A percentile compares a stretch with the other conserved stretches of the same genome.
phyloP scores from a whole-genome alignment of 2,329 filamentous ascomycete species.

The Leptographium galeiforme region DNA sequence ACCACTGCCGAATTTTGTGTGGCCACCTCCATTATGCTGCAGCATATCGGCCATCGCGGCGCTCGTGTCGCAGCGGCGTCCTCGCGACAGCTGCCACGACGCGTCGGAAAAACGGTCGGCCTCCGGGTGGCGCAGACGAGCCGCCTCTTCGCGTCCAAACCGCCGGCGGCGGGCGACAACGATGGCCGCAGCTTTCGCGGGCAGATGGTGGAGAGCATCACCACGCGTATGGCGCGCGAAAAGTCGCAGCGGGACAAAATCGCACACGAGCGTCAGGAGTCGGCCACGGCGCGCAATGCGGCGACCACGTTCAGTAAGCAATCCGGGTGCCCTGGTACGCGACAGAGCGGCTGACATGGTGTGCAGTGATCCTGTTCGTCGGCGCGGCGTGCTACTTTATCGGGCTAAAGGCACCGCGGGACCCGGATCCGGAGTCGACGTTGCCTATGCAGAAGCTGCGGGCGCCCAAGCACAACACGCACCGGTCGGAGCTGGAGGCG shows the following conservation, averaged over 20 bases:
- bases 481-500: conserved; percentile 51
- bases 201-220: conserved; percentile 40
- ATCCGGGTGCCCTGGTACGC: neutral
- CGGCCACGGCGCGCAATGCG: conserved; percentile 25
- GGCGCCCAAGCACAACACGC: conserved; percentile 42
- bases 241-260: conserved; percentile 31
- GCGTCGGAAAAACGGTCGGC: neutral
- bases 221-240: conserved; percentile 33
- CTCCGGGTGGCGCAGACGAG: neutral
- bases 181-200: conserved; percentile 29
- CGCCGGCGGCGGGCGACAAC: conserved; percentile 3
- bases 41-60: neutral
- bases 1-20: neutral
- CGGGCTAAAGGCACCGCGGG: conserved; percentile 40
- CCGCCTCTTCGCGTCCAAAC: conserved; percentile 7
- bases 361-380: conserved; percentile 37
- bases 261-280: conserved; percentile 24
- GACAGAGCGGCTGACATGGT: neutral
- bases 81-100: neutral
- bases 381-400: conserved; percentile 43
- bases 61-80: neutral
- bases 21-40: neutral
- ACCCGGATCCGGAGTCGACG: conserved; percentile 41
- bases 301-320: conserved; percentile 33
- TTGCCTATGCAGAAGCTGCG: conserved; percentile 38